phyloP scores from a whole-genome alignment of 164 flowering plant genomes.

The Paratinospora sagittata region DNA sequence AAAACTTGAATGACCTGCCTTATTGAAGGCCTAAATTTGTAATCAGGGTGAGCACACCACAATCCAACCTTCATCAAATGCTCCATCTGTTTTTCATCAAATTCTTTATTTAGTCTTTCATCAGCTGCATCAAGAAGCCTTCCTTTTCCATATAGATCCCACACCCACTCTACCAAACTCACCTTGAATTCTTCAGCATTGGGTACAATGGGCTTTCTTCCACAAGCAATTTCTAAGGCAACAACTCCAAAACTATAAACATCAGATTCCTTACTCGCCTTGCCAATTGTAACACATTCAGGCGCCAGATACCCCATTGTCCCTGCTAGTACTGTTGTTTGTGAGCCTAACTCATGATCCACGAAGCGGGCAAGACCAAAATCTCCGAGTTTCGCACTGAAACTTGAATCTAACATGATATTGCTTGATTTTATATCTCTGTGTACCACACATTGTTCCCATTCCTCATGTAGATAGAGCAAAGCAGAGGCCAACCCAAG shows the following conservation, averaged over 20 bases:
- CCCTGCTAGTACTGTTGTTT: slow-evolving; percentile 30
- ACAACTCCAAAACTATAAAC: slow-evolving; percentile 29
- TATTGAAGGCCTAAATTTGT: slow-evolving; percentile 33
- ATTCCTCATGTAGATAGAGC: slow-evolving; percentile 52
- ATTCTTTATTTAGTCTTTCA: slow-evolving; percentile 6
- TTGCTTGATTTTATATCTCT: slow-evolving; percentile 55
- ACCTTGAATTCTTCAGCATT: not conserved
- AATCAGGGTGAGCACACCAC: slow-evolving; percentile 47
- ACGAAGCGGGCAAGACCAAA: slow-evolving; percentile 32
- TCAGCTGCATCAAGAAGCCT: slow-evolving; percentile 10
- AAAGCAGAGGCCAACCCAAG: slow-evolving; percentile 43
- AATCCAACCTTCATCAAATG: slow-evolving; percentile 28
- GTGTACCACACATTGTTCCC: slow-evolving; percentile 57
- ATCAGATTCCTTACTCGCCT: slow-evolving; percentile 24
- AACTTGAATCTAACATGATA: slow-evolving; percentile 41
- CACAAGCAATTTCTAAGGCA: slow-evolving; percentile 10
- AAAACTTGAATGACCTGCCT: slow-evolving; percentile 38
- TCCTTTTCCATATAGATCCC: slow-evolving; percentile 12
- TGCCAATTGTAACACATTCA: slow-evolving; percentile 16
- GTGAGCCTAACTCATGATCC: slow-evolving; percentile 33
- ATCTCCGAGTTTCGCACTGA: slow-evolving; percentile 29
- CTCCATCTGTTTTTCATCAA: slow-evolving; percentile 18
- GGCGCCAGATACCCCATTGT: slow-evolving; percentile 33
- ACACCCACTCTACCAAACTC: slow-evolving; percentile 14
- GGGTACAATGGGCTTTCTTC: not conserved